Conservation (phyloP, 768 basidiomycete species). For the Tubosaeta sp. region DNA sequence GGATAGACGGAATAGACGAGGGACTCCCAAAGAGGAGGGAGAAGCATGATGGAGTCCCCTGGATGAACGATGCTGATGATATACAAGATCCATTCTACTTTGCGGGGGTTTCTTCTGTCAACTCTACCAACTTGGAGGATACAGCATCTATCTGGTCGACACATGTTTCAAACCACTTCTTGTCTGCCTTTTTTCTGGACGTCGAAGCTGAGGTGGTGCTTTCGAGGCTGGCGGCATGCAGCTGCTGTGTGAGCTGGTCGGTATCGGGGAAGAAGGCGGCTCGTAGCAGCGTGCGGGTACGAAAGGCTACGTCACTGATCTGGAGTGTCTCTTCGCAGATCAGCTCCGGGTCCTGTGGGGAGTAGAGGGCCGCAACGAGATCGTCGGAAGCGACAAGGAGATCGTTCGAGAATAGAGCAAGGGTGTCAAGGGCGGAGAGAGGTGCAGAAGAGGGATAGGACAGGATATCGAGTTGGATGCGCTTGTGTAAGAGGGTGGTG, state of each 20-base stretch:
- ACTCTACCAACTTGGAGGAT: constrained; percentile 25
- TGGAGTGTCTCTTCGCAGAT: constrained; percentile 38
- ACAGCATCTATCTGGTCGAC: constrained; percentile 56
- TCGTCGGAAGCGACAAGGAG: constrained; percentile 61
- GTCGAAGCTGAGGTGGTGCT: neutral
- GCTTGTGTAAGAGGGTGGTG: constrained; percentile 58
- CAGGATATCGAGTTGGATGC: constrained; percentile 50
- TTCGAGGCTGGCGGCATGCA: constrained; percentile 23
- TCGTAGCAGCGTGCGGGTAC: constrained; percentile 31
- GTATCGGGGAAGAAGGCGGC: constrained; percentile 20
- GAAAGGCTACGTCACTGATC: constrained; percentile 35
- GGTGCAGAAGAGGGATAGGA: constrained; percentile 26
- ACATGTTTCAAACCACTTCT: constrained; percentile 64
- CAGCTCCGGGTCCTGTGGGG: constrained; percentile 50
- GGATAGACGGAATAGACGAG: constrained; percentile 31
- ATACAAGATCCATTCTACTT: constrained; percentile 11
- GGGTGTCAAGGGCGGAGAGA: constrained; percentile 41
- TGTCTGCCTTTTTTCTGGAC: constrained; percentile 33
- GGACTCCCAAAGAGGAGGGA: constrained; percentile 25
- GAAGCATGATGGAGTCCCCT: constrained; percentile 25
- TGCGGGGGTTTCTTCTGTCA: constrained; percentile 18
- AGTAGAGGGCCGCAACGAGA: constrained; percentile 59
- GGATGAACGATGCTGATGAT: constrained; percentile 15
- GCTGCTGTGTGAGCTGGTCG: constrained; percentile 21
- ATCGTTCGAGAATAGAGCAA: constrained; percentile 46